Base-by-base conservation (phyloP, 73 alveolate species). In the Tetrahymena thermophila region DNA sequence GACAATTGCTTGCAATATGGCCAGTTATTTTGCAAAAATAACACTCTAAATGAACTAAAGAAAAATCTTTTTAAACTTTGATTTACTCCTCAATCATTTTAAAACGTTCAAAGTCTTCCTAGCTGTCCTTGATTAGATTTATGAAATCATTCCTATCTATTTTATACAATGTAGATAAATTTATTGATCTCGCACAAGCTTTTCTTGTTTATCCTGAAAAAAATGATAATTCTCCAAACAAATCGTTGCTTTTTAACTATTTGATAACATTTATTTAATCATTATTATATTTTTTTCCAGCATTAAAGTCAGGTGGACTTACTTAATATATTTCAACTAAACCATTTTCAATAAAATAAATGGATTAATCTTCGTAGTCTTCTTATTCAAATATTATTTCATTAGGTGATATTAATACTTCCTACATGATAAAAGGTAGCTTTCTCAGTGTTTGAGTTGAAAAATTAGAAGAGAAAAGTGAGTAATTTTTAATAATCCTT, bases 91-190 rank as follows among this genome's bases (percentile, higher is more conserved):
- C 35, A 71, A 71, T n/a, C 89, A 71, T 71, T 71, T 71, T 71
- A 71, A 71, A 95, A 35, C 84, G 44, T n/a, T 95, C 97, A 31
- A 85, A 95, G 83, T 95, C 97, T 89, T 95, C 94, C 19, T 56
- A 16, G 83, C 34, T 95, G 34, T 40, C 55, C 35, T 89, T 89
- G 19, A 95, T 44, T 34, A 95, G 35, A 4, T 16, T 10, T 10
- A 89, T n/a, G 55, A 85, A 95, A 55, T 85, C 28, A 4, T 85
- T 58, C 89, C 97, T 85, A 34, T 85, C 58, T 42, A 95, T 89
- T 85, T 35, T 85, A 35, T 85, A 95, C 28, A 95, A 19, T 5
- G 93, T 19, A 43, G 97, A 55, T 34, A 95, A 85, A 85, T 94
- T 94, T 35, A 95, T 93, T 34, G 94, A 42, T 0, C 71, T 85